These are phyloP conservation scores for Blastomyces percursus DNA, from an alignment of 2,329 filamentous ascomycete species.

Conservation along the genomic window DNA sequence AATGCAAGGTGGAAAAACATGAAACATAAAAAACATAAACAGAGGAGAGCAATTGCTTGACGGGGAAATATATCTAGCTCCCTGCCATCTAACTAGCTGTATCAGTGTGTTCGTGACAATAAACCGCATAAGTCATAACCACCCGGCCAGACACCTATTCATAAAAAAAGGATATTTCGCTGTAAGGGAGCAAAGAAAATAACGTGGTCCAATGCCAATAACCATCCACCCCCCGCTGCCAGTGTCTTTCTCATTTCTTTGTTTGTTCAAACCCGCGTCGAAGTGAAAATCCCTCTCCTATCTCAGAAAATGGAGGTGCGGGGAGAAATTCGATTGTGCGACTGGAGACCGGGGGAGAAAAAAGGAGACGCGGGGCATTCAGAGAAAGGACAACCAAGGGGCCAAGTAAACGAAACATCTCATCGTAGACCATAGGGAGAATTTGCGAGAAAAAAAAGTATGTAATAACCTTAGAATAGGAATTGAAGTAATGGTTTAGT, in stretches of 20 bases:
- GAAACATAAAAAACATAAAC: neutral
- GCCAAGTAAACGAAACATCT: neutral
- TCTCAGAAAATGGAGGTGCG: neutral
- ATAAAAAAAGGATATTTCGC: neutral
- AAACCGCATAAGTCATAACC: neutral
- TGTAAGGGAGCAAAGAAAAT: neutral
- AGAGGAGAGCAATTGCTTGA: neutral
- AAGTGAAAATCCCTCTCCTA: neutral
- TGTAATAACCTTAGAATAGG: slow-evolving; percentile 9
- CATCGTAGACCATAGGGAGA: neutral
- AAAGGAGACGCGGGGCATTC: neutral
- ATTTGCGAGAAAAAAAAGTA: slow-evolving; percentile 8
- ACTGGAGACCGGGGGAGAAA: neutral
- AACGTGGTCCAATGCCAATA: slow-evolving; percentile 3
- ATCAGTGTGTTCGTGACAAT: neutral
- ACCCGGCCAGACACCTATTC: neutral
- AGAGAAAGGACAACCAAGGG: neutral
- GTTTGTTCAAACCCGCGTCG: neutral
- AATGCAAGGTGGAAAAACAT: neutral
- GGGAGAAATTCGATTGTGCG: neutral
- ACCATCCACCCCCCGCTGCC: neutral
- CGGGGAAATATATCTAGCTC: neutral
- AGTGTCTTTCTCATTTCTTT: neutral
- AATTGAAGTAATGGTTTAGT: slow-evolving; percentile 42
- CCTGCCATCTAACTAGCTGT: neutral